Evolutionary conservation across 164 flowering plant genomes (phyloP), one percentile per base, ranked within the genome.

Genomic region (Santalum album): DNA sequence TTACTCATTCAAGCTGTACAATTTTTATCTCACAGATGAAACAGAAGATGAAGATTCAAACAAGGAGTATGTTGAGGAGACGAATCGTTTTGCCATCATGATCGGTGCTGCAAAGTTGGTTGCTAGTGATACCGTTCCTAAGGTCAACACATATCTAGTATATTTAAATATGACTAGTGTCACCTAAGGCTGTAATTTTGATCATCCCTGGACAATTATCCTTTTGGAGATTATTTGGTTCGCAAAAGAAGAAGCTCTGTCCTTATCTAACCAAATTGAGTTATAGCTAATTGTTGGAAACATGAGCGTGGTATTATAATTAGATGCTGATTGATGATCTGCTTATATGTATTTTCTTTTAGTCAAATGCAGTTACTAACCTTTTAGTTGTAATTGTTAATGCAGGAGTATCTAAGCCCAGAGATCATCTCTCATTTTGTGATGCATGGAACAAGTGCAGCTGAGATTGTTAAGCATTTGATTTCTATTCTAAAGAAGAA

Each of bases 21-120:
- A n/a, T n/a, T n/a, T n/a, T n/a, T 62, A 20, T 35, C 3, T 60
- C 14, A 23, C 78, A 94, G 99, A 82, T 68, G 97, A 86, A 62
- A 75, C 78, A 9, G 99, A 90, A 68, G 99, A 89, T 21, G 97
- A 87, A 56, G 95, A 86, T 62, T 74, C 51, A 6, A 86, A 84
- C 64, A 76, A 72, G 61, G 99, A 94, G 72, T 94, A 90, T 68
- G 61, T 87, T 34, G 99, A 94, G 70, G 97, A 85, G 72, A 82
- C 84, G 54, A 90, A 82, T 61, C 73, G 79, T 58, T 92, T 84
- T 68, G 79, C 83, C 15, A 80, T 87, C 42, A 80, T 90, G 78
- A 84, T 86, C 76, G 92, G 82, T 63, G 90, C 96, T 38, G 80
- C 86, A 57, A 86, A 87, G 70, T 72, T 90, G 75, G 81, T 94